Percentiles rank a stretch among this genome's conserved stretches.
Evolutionary conservation across 306 rosid species (phyloP).

Genomic region (cucumber (Cucumis sativus)): Cucumber_9930_V3 NC_026657.2:8907001-8907500

Average conservation of each 20-base stretch:
- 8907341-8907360: conserved; percentile 29
- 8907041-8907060: neutral
- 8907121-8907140: conserved; percentile 96
- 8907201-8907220: neutral
- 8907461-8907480: neutral
- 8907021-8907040: neutral
- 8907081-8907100: conserved; percentile 80
- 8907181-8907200: neutral
- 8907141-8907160: conserved; percentile 63
- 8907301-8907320: conserved; percentile 91
- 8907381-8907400: neutral
- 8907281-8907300: conserved; percentile 98
- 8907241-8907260: conserved; percentile 66
- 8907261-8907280: conserved; percentile 93
- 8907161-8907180: neutral
- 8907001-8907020: neutral
- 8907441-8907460: neutral
- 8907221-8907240: conserved; percentile 87
- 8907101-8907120: conserved; percentile 90
- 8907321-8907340: conserved; percentile 47
- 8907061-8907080: neutral
- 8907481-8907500: neutral
- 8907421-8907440: neutral
- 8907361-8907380: neutral
- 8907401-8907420: neutral